Conservation (phyloP, 805 yeast species). For the Saturnispora quitensis region DNA sequence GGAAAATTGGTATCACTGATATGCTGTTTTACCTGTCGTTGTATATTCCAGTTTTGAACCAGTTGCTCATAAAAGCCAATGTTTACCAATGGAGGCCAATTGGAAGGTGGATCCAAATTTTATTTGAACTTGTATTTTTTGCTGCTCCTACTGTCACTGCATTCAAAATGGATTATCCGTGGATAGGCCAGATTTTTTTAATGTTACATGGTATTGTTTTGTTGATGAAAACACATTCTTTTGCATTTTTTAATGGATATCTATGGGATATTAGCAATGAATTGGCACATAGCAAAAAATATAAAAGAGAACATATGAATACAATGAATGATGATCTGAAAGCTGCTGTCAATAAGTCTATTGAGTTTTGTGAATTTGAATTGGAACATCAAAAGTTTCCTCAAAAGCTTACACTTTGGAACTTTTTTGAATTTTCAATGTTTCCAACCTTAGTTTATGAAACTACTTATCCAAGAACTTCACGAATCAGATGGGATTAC, state of each 20-base stretch:
- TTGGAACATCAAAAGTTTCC: constrained; percentile 67
- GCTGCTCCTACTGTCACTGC: constrained; percentile 48
- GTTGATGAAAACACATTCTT: constrained; percentile 94
- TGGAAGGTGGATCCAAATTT: constrained; percentile 58
- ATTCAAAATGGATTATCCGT: constrained; percentile 52
- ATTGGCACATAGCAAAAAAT: constrained; percentile 38
- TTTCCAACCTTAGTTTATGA: constrained; percentile 85
- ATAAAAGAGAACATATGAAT: constrained; percentile 33
- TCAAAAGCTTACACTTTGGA: constrained; percentile 47
- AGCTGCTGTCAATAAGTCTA: constrained; percentile 36
- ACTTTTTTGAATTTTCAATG: constrained; percentile 75
- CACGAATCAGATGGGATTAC: constrained; percentile 57
- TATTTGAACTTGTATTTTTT: constrained; percentile 46
- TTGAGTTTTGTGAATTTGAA: constrained; percentile 67
- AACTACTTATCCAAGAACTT: constrained; percentile 71
- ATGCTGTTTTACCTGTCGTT: constrained; percentile 60
- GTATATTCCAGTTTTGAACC: constrained; percentile 54
- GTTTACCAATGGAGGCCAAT: constrained; percentile 47
- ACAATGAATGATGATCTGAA: constrained; percentile 24
- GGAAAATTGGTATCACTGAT: constrained; percentile 67
- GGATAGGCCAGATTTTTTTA: constrained; percentile 86
- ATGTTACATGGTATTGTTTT: constrained; percentile 78
- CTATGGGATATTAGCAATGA: constrained; percentile 59
- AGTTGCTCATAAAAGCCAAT: constrained; percentile 38
- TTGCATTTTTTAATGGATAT: constrained; percentile 86